Conservation (phyloP, 176 grass and related monocot genomes). For the Poa pratensis region DNA sequence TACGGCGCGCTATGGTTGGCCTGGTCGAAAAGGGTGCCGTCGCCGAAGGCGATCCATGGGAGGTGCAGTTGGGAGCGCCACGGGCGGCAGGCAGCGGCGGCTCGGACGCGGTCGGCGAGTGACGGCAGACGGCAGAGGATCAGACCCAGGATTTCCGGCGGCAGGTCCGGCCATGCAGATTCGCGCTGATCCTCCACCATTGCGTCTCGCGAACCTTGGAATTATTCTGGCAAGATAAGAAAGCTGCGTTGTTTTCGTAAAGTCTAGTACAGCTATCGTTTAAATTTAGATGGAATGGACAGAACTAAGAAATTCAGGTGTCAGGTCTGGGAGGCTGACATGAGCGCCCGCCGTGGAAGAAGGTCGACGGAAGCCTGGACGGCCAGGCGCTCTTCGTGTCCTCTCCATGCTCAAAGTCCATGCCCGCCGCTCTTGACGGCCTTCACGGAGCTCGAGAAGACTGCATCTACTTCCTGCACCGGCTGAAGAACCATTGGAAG, state of each 20-base stretch:
- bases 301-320: neutral
- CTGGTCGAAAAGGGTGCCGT: slow-evolving; percentile 24
- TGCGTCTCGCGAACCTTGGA: neutral
- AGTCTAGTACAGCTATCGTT: no score
- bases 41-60: slow-evolving; percentile 8
- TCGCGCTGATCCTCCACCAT: neutral
- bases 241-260: neutral
- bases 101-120: neutral
- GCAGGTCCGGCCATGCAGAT: neutral
- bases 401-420: neutral
- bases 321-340: neutral
- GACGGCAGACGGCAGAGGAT: neutral
- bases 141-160: neutral
- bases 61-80: neutral
- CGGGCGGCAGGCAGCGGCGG: neutral
- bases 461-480: neutral
- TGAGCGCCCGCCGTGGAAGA: neutral
- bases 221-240: neutral
- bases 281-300: neutral
- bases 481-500: neutral
- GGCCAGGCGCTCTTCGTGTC: neutral
- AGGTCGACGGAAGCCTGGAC: neutral
- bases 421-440: neutral
- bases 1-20: neutral
- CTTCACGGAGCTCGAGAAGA: neutral